These are phyloP conservation scores for Paecilomyces sp. DNA, from an alignment of 2,329 filamentous ascomycete species.

Conservation along the genomic window DNA sequence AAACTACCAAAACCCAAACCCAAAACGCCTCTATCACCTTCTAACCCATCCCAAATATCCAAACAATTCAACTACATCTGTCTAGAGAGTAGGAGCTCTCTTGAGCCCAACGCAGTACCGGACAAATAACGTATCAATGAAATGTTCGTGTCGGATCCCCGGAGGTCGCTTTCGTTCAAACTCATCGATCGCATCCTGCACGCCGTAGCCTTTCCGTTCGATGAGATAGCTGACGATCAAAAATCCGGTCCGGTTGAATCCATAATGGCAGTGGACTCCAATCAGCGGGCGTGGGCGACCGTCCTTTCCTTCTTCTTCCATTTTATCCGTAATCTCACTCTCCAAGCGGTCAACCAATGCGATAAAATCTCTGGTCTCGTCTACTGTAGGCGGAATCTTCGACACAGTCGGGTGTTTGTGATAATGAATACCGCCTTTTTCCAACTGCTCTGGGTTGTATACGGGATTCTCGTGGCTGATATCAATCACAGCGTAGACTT, in stretches of 20 bases:
- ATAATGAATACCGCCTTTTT: conserved; percentile 60
- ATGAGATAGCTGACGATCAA: conserved; percentile 88
- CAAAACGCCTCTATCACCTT: conserved; percentile 9
- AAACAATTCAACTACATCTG: background rate
- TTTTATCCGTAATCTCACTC: conserved; percentile 44
- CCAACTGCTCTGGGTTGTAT: conserved; percentile 69
- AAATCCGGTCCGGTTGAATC: conserved; percentile 90
- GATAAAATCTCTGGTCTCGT: conserved; percentile 56
- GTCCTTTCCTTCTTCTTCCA: conserved; percentile 37
- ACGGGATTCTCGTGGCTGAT: conserved; percentile 87
- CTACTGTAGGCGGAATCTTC: conserved; percentile 69
- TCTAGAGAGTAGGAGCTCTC: conserved; percentile 31
- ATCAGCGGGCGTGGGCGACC: conserved; percentile 44
- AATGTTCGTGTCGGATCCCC: conserved; percentile 84
- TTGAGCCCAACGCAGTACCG: conserved; percentile 57
- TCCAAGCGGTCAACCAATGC: conserved; percentile 54
- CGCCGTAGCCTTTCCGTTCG: conserved; percentile 63
- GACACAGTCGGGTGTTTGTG: conserved; percentile 88
- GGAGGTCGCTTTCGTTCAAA: conserved; percentile 68
- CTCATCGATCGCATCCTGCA: conserved; percentile 70
- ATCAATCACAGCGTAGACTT: conserved; percentile 73
- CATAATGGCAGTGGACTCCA: conserved; percentile 91
- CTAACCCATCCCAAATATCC: background rate
- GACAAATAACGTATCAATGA: conserved; percentile 75
- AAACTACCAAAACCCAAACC: background rate